Conservation (phyloP, 2,329 filamentous ascomycete genomes). For the Fusarium dimerum region DNA sequence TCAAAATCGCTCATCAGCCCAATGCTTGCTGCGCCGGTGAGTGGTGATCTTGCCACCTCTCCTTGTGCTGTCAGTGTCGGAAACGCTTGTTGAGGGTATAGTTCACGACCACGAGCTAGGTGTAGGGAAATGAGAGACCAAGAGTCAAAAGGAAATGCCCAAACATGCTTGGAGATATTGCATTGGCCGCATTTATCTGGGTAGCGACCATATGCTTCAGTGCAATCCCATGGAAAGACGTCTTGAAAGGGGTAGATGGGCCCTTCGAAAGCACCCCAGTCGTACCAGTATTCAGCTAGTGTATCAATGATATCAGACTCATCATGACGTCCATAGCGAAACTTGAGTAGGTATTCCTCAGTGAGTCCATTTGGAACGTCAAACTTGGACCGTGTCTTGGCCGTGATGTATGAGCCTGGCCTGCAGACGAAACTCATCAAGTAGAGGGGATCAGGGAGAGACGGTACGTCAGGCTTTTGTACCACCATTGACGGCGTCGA, state of each 20-base stretch:
- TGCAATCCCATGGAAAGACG: conserved; percentile 49
- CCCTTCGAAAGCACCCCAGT: conserved; percentile 41
- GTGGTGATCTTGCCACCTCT: not conserved
- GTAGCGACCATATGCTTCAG: conserved; percentile 40
- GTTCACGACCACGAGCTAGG: conserved; percentile 32
- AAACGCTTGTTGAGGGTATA: conserved; percentile 30
- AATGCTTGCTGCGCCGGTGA: not conserved
- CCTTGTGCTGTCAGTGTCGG: not conserved
- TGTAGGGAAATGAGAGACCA: conserved; percentile 42
- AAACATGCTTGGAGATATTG: conserved; percentile 44
- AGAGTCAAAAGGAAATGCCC: conserved; percentile 45
- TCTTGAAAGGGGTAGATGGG: conserved; percentile 41
- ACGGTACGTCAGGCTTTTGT: no score
- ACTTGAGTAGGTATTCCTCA: conserved; percentile 43
- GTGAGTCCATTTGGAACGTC: conserved; percentile 40
- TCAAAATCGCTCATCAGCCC: conserved; percentile 19
- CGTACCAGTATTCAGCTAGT: conserved; percentile 45
- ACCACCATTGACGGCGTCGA: conserved; percentile 3
- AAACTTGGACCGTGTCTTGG: conserved; percentile 31
- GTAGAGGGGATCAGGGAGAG: conserved; percentile 29
- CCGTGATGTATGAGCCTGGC: conserved; percentile 22
- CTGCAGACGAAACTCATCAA: conserved; percentile 42
- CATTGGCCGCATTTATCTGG: conserved; percentile 39
- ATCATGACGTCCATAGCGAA: conserved; percentile 38
- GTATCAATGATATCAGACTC: conserved; percentile 43